Conservation (phyloP, 495 filamentous ascomycete genomes). For the Parmelia sp. region DNA sequence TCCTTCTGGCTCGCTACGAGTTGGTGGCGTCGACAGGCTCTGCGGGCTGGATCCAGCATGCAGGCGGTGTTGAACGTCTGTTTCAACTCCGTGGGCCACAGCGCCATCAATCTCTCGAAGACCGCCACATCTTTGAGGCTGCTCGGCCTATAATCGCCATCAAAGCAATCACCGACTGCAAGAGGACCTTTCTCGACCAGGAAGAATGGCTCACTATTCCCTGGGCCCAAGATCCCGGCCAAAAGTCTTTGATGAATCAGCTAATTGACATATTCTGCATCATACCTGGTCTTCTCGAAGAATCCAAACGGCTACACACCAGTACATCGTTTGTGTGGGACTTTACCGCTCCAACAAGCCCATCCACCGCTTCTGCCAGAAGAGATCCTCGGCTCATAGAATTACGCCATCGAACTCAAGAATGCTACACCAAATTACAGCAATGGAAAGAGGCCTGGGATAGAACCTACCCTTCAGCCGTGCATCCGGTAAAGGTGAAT, state of each 20-base stretch:
- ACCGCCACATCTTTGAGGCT: slow-evolving; percentile 13
- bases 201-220: slow-evolving; percentile 8
- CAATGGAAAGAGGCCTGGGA: slow-evolving; percentile 11
- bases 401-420: not conserved
- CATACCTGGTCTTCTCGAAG: slow-evolving; percentile 10
- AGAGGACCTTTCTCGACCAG: slow-evolving; percentile 12
- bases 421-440: not conserved
- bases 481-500: not conserved
- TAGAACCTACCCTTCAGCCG: not conserved
- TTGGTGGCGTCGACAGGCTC: slow-evolving; percentile 13
- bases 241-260: slow-evolving; percentile 4
- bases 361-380: not conserved
- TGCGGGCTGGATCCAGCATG: slow-evolving; percentile 13
- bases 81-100: slow-evolving; percentile 13
- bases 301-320: not conserved
- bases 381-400: not conserved
- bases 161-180: slow-evolving; percentile 11
- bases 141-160: slow-evolving; percentile 17
- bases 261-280: slow-evolving; percentile 14
- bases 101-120: slow-evolving; percentile 13
- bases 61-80: slow-evolving; percentile 13
- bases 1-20: slow-evolving; percentile 16
- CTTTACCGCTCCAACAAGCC: not conserved
- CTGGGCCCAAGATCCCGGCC: slow-evolving; percentile 2
- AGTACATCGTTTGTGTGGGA: not conserved